phyloP scores from a whole-genome alignment of 1,284 basidiomycete species.

The Irpex lacteus region DNA sequence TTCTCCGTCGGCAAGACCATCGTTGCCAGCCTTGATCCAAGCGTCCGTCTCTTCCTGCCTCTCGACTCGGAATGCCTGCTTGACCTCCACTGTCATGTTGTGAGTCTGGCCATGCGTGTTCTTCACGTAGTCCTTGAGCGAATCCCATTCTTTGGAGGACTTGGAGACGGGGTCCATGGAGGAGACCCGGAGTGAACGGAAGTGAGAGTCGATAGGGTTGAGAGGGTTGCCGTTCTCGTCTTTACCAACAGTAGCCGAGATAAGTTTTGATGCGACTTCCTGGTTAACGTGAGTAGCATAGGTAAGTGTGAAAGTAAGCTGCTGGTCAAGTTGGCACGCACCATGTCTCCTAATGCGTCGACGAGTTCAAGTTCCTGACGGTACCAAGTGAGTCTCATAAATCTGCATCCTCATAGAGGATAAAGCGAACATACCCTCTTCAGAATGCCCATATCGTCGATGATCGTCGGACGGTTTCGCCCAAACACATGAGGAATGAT shows the following conservation, averaged over 20 bases:
- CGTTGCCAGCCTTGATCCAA: constrained; percentile 48
- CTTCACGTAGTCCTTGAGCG: constrained; percentile 47
- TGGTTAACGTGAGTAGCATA: constrained; percentile 17
- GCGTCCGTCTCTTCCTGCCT: constrained; percentile 51
- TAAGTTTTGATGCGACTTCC: constrained; percentile 61
- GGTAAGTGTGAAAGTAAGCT: neutral
- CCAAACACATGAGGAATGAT: constrained; percentile 66
- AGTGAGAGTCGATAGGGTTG: constrained; percentile 58
- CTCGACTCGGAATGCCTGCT: constrained; percentile 56
- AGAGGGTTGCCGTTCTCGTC: constrained; percentile 45
- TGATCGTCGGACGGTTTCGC: constrained; percentile 44
- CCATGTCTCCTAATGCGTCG: constrained; percentile 65
- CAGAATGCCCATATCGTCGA: constrained; percentile 37
- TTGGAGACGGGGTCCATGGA: constrained; percentile 49
- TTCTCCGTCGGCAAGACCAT: constrained; percentile 45
- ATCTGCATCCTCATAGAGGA: neutral
- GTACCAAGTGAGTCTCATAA: neutral
- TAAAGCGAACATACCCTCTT: constrained; percentile 36
- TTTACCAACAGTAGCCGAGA: constrained; percentile 37
- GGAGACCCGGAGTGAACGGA: constrained; percentile 50
- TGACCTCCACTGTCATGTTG: constrained; percentile 41
- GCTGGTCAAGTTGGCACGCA: constrained; percentile 15
- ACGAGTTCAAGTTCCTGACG: constrained; percentile 60
- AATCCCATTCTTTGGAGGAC: constrained; percentile 45
- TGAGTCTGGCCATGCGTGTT: constrained; percentile 62